Conservation (phyloP, 176 grass and related monocot species). For the Tillandsia leiboldiana region DNA sequence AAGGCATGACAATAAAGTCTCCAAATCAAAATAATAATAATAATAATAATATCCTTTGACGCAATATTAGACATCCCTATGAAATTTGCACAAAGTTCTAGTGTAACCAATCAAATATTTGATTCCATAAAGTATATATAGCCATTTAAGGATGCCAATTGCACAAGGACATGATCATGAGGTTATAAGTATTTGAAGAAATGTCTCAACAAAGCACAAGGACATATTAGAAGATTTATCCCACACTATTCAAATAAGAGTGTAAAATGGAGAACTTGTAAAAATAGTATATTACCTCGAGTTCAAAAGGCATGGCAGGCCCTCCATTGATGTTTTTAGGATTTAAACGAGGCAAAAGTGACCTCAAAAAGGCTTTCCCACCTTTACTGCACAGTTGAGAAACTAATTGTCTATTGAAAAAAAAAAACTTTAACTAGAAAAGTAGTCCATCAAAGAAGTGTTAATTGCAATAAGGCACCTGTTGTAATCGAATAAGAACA, state of each 20-base stretch:
- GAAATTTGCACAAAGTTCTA: no score
- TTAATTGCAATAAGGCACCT: slow-evolving; percentile 37
- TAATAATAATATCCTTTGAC: no score
- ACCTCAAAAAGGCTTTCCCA: slow-evolving; percentile 66
- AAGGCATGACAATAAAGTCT: no score
- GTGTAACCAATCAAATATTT: no score
- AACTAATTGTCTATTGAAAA: slow-evolving; percentile 13
- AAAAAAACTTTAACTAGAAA: no score
- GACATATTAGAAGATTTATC: slow-evolving; percentile 5
- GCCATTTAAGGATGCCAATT: no score
- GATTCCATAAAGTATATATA: no score
- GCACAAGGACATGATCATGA: no score
- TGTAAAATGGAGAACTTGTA: not conserved
- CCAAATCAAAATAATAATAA: no score
- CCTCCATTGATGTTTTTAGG: slow-evolving; percentile 64
- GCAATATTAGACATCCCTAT: no score
- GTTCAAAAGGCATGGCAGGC: slow-evolving; percentile 90
- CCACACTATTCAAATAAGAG: not conserved
- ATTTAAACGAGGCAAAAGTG: slow-evolving; percentile 80
- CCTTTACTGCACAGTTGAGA: slow-evolving; percentile 53
- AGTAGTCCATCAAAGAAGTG: not conserved
- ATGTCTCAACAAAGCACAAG: not conserved
- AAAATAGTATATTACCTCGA: slow-evolving; percentile 53
- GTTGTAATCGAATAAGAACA: slow-evolving; percentile 91
- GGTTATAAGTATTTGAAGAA: no score